Base-by-base conservation (phyloP, 176 grass and related monocot species). In the Chloris gayana region DNA sequence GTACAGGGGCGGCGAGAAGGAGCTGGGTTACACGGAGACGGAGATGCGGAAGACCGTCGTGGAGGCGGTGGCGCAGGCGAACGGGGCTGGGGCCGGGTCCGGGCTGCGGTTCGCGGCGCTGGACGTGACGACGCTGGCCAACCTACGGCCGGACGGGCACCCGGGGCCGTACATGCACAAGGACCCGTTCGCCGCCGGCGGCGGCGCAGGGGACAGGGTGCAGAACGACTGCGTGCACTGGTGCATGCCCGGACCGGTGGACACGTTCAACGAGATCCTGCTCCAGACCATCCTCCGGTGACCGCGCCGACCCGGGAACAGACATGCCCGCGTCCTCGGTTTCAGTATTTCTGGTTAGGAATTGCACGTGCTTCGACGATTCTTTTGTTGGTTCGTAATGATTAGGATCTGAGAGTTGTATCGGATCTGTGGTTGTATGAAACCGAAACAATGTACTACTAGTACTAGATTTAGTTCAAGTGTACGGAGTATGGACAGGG, bases 151-250 rank as follows among this genome's bases (percentile, higher is more conserved):
- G 1, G 94, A 97, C 73, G 89, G 87, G 0, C 94, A 97, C 74
- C 94, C 94, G 6, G 89, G 94, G 14, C 91, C 89, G 14, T 97
- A 94, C 79, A 94, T 97, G 94, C 84, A 79, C 31, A 49, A 38
- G 8, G 69, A 94, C 67, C 91, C 91, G 35, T 97, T 94, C 79
- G 79, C 59, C 9, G 77, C 59, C 9, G 77, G 62, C 59, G 76
- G 62, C 59, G 35, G 69, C 80, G 64, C 46, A 1, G 6, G 27
- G 17, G 70, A 34, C 9, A 6, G 54, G 80, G 89, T 94, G 67
- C 91, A 94, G 83, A 97, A 90, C 59, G 91, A 97, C 83, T 97
- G 91, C 82, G 89, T 97, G 80, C 94, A 97, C 70, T 94, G 94
- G 94, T 97, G 91, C 80, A 75, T 94, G 76, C 87, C 91, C 4